Evolutionary conservation across 1,139 yeast species (phyloP).

Genomic region (Citeromyces hawaiiensis): DNA sequence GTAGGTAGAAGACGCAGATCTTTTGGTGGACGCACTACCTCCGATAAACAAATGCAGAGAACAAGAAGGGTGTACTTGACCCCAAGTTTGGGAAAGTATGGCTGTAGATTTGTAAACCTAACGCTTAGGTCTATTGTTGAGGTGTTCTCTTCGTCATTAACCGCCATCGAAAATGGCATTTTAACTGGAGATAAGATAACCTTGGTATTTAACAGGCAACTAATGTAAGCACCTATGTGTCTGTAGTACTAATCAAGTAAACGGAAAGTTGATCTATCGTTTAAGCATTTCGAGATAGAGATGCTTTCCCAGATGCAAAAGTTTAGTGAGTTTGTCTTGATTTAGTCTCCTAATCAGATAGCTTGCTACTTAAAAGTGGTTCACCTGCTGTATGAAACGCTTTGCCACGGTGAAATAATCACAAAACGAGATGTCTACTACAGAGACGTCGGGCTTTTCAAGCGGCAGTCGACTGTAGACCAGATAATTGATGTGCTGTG

Average conservation of each 20-base stretch:
- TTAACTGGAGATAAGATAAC: not conserved
- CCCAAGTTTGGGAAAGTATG: not conserved
- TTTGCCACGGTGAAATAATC: slow-evolving; percentile 11
- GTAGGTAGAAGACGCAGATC: not conserved
- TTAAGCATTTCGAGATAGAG: not conserved
- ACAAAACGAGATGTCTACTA: slow-evolving; percentile 59
- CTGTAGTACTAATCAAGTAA: not conserved
- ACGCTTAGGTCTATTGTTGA: not conserved
- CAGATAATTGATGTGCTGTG: slow-evolving; percentile 21
- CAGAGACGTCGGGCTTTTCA: slow-evolving; percentile 44
- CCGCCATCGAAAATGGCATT: not conserved
- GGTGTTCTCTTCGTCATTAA: not conserved
- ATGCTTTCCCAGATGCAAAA: not conserved
- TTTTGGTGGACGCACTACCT: not conserved
- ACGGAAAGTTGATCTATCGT: not conserved
- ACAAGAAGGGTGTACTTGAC: not conserved
- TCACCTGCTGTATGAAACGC: not conserved
- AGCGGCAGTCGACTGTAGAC: slow-evolving; percentile 31
- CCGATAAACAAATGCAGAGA: not conserved
- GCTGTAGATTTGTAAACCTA: not conserved
- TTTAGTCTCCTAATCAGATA: not conserved
- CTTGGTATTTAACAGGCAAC: not conserved
- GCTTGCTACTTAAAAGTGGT: slow-evolving; percentile 1
- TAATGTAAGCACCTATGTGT: not conserved
- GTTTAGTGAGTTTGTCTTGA: not conserved